Conservation (phyloP, 192 early-diverging fungal genomes). For the Coemansia sp. region DNA sequence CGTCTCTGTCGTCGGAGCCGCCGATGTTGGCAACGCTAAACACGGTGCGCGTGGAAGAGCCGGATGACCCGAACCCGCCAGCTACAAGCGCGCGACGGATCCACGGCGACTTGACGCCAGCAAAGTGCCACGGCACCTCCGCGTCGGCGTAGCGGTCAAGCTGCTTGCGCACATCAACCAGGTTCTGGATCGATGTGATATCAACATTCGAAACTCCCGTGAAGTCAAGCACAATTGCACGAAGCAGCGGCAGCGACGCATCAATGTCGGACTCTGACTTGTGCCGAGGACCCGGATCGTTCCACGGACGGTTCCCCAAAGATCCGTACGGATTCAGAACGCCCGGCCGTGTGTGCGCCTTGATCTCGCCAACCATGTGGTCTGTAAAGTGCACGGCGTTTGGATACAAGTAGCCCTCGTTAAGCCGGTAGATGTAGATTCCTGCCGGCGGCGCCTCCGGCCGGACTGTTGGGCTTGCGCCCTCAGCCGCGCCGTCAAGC, state of each 20-base stretch:
- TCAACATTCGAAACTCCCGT: constrained; percentile 77
- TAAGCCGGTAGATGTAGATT: constrained; percentile 53
- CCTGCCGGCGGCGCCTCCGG: constrained; percentile 29
- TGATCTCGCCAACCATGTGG: constrained; percentile 54
- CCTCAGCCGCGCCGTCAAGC: constrained; percentile 56
- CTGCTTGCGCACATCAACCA: constrained; percentile 67
- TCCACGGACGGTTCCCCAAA: constrained; percentile 60
- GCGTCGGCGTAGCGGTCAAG: constrained; percentile 57
- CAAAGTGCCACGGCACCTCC: constrained; percentile 59
- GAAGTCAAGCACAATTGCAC: constrained; percentile 82
- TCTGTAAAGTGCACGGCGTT: constrained; percentile 56
- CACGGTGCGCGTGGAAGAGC: constrained; percentile 20
- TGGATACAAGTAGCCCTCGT: constrained; percentile 53
- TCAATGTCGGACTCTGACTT: constrained; percentile 50
- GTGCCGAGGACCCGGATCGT: constrained; percentile 56
- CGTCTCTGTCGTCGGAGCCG: constrained; percentile 17
- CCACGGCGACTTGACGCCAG: constrained; percentile 47
- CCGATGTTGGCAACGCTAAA: constrained; percentile 52
- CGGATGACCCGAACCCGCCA: constrained; percentile 46
- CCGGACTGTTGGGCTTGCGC: constrained; percentile 32
- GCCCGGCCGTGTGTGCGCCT: constrained; percentile 48
- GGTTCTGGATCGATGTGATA: constrained; percentile 73
- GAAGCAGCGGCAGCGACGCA: constrained; percentile 52
- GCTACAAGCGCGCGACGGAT: constrained; percentile 40
- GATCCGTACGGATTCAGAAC: constrained; percentile 50